phyloP scores from a whole-genome alignment of 129 eudicot genomes.

The Mikania micrantha region DNA sequence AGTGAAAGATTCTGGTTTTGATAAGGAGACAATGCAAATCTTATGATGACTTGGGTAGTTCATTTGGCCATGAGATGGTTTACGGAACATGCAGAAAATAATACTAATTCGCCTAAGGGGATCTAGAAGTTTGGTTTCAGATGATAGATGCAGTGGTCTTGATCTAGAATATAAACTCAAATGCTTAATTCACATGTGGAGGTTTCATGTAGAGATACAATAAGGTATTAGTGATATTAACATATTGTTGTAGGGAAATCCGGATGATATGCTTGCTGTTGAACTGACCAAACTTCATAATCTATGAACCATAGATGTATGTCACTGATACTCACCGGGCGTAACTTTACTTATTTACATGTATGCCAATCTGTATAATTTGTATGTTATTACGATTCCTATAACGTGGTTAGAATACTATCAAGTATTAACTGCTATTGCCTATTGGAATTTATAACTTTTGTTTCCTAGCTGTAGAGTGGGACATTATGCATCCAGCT shows the following conservation, averaged over 20 bases:
- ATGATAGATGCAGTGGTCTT: not conserved
- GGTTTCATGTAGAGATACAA: conserved; percentile 3
- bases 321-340: not conserved
- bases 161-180: not conserved
- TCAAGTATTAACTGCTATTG: conserved; percentile 3
- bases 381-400: not conserved
- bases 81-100: not conserved
- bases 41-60: not conserved
- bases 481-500: conserved; percentile 28
- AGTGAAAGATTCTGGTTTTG: not conserved
- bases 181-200: not conserved
- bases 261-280: not conserved
- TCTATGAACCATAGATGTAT: not conserved
- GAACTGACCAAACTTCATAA: not conserved
- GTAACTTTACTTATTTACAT: not conserved
- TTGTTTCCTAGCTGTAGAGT: conserved; percentile 39
- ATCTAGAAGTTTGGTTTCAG: not conserved
- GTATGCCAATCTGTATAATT: not conserved
- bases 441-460: conserved; percentile 17
- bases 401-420: not conserved
- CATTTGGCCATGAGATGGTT: conserved; percentile 3
- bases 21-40: not conserved
- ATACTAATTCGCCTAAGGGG: not conserved
- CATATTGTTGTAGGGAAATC: not conserved
- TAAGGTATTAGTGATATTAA: not conserved